Percentiles rank a stretch among this genome's conserved stretches.
These are phyloP conservation scores for Fusarium sp. DNA, from an alignment of 2,329 filamentous ascomycete species.

Conservation along the genomic window DNA sequence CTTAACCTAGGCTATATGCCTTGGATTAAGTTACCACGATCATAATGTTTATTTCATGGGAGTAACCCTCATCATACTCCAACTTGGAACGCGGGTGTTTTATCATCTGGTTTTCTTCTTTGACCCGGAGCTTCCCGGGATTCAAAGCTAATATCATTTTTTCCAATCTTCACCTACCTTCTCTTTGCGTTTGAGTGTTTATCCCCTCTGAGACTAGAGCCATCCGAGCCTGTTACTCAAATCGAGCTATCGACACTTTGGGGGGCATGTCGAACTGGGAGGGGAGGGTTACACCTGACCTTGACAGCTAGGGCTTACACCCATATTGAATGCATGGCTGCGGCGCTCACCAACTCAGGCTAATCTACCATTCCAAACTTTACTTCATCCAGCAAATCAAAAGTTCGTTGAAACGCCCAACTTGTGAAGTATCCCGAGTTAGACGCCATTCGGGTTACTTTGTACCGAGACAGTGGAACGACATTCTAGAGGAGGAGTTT, in stretches of 20 bases:
- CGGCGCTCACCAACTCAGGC: constrained; percentile 27
- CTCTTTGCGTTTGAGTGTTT: not conserved
- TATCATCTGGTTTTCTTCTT: not conserved
- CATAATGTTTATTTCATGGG: constrained; percentile 6
- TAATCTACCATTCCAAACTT: constrained; percentile 9
- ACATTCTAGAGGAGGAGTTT: not conserved
- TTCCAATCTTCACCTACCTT: not conserved
- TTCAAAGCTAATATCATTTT: not conserved
- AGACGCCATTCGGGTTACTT: constrained; percentile 20
- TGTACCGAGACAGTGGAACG: constrained; percentile 29
- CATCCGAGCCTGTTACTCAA: not conserved
- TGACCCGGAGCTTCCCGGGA: not conserved
- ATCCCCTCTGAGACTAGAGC: not conserved
- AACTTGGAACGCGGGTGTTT: constrained; percentile 2
- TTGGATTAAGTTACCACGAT: constrained; percentile 24
- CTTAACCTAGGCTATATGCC: constrained; percentile 20
- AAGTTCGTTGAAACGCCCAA: not conserved
- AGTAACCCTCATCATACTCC: constrained; percentile 3
- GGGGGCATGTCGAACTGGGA: not conserved
- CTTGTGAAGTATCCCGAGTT: not conserved
- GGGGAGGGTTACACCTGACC: constrained; percentile 10
- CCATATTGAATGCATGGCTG: constrained; percentile 23
- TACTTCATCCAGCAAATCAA: not conserved
- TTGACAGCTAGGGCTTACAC: constrained; percentile 16
- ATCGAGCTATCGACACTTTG: not conserved